Percentiles rank a stretch among this genome's conserved stretches.
Conservation (phyloP, 108 stramenopile genomes). For the Cyclostephanos tholiformis region DNA sequence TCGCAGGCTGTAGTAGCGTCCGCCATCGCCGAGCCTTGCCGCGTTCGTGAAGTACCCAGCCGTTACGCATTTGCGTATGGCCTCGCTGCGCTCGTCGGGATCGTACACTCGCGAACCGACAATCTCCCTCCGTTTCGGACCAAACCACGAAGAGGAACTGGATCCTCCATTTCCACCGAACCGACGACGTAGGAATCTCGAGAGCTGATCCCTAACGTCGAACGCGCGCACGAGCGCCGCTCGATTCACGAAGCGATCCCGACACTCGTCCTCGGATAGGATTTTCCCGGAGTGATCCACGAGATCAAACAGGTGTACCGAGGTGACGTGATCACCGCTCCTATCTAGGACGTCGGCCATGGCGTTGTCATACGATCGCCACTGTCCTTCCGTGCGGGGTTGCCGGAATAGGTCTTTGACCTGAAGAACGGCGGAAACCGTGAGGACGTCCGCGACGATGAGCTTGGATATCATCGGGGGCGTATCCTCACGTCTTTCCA, state of each 20-base stretch:
- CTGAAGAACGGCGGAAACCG: slow-evolving; percentile 89
- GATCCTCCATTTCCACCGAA: slow-evolving; percentile 49
- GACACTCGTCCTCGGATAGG: slow-evolving; percentile 74
- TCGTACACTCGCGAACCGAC: slow-evolving; percentile 49
- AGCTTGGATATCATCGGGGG: slow-evolving; percentile 42
- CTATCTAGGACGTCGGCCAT: slow-evolving; percentile 83
- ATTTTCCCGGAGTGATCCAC: slow-evolving; percentile 67
- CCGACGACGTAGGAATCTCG: slow-evolving; percentile 60
- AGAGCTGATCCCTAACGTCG: slow-evolving; percentile 79
- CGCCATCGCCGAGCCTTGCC: slow-evolving; percentile 92
- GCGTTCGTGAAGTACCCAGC: slow-evolving; percentile 94
- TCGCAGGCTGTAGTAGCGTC: slow-evolving; percentile 91
- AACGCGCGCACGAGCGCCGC: slow-evolving; percentile 69
- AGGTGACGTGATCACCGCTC: slow-evolving; percentile 93
- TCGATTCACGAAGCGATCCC: slow-evolving; percentile 80
- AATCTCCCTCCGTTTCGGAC: slow-evolving; percentile 32
- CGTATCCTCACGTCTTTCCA: slow-evolving; percentile 39
- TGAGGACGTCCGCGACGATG: slow-evolving; percentile 76
- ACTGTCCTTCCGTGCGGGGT: slow-evolving; percentile 74
- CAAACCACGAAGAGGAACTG: slow-evolving; percentile 48
- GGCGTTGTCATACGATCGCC: slow-evolving; percentile 74
- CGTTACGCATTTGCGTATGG: slow-evolving; percentile 84
- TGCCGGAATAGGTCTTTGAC: slow-evolving; percentile 75
- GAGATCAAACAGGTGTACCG: slow-evolving; percentile 76
- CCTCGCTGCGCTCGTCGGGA: slow-evolving; percentile 60